These are phyloP conservation scores for Ilyonectria sp. DNA, from an alignment of 2,329 filamentous ascomycete species.

Conservation along the genomic window DNA sequence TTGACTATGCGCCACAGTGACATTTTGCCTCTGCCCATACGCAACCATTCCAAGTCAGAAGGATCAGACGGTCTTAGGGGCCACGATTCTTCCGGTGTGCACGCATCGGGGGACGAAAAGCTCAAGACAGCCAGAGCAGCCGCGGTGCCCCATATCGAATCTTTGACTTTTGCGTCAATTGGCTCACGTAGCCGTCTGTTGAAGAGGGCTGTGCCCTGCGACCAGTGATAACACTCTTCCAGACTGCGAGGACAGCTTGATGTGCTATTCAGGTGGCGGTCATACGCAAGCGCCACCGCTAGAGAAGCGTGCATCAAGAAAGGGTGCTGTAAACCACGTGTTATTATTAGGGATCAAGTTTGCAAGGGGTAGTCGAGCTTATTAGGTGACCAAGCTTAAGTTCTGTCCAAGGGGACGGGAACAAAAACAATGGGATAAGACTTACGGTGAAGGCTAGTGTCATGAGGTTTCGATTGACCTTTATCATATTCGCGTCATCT, in stretches of 20 bases:
- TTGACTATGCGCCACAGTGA: constrained; percentile 53
- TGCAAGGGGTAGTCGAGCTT: background rate
- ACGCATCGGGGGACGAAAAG: constrained; percentile 58
- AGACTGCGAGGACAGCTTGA: constrained; percentile 44
- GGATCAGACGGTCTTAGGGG: constrained; percentile 46
- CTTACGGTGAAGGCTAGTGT: constrained; percentile 56
- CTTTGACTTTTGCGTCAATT: constrained; percentile 55
- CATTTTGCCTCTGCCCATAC: constrained; percentile 55
- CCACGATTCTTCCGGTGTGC: constrained; percentile 51
- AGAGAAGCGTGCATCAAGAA: constrained; percentile 63
- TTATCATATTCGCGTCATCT: constrained; percentile 54
- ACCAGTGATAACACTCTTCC: constrained; percentile 62
- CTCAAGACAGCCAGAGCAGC: constrained; percentile 58
- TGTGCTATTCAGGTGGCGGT: constrained; percentile 51
- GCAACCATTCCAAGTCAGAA: constrained; percentile 54
- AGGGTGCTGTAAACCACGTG: constrained; percentile 52
- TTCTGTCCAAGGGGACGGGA: background rate
- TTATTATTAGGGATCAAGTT: background rate
- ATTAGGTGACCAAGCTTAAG: background rate
- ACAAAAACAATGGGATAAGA: constrained; percentile 10
- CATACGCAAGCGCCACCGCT: constrained; percentile 59
- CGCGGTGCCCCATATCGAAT: constrained; percentile 64
- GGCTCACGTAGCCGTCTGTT: constrained; percentile 54
- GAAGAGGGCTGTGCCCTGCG: constrained; percentile 58
- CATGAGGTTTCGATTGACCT: constrained; percentile 58